Conservation (phyloP, 1,139 yeast genomes). For the Barnettozyma hawaiiensis region DNA sequence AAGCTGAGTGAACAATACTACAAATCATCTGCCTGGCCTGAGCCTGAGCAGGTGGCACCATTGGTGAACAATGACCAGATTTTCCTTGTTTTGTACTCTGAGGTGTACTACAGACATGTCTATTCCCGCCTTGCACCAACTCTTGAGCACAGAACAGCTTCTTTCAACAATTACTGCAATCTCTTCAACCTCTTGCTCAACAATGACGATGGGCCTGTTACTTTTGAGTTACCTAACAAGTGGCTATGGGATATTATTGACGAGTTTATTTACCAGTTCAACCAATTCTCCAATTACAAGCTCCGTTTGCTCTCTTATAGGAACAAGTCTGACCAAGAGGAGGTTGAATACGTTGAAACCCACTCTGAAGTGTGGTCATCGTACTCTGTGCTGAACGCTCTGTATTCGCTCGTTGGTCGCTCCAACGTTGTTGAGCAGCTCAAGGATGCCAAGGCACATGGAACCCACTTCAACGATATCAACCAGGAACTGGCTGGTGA, state of each 20-base stretch:
- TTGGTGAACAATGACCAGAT: conserved; percentile 39
- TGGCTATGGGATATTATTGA: conserved; percentile 50
- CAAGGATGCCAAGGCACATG: conserved; percentile 32
- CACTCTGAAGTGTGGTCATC: conserved; percentile 42
- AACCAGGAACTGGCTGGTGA: conserved; percentile 36
- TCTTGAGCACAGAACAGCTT: conserved; percentile 39
- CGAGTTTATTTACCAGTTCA: conserved; percentile 46
- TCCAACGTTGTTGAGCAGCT: conserved; percentile 40
- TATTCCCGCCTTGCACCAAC: conserved; percentile 39
- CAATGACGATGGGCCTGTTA: conserved; percentile 37
- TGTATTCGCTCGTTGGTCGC: conserved; percentile 41
- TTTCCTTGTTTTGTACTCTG: conserved; percentile 41
- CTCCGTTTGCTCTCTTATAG: conserved; percentile 31
- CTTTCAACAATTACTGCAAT: conserved; percentile 44
- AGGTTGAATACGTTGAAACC: conserved; percentile 33
- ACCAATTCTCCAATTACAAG: conserved; percentile 38
- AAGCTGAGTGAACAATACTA: conserved; percentile 41
- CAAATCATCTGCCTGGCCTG: conserved; percentile 41
- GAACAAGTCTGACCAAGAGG: conserved; percentile 27
- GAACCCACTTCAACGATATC: conserved; percentile 22
- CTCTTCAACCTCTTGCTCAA: conserved; percentile 41
- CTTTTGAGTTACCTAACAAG: conserved; percentile 40
- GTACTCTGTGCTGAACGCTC: conserved; percentile 41
- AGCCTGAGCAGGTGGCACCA: conserved; percentile 38
- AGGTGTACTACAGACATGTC: conserved; percentile 43